Base-by-base conservation (phyloP, 2,329 filamentous ascomycete genomes). In the Beauveria scarabaeidicola region DNA sequence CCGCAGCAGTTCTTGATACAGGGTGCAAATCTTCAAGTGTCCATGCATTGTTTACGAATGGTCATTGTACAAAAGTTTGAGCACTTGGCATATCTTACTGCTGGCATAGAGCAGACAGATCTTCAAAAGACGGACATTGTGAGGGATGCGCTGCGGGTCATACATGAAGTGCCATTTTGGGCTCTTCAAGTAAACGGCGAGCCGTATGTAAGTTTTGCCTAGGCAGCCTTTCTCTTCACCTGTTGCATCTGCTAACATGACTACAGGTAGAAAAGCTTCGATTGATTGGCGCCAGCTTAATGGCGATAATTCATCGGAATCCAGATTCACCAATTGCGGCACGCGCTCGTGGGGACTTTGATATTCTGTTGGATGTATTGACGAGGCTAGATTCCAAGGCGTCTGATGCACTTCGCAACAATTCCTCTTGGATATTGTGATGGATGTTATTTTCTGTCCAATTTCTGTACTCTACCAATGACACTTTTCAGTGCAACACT, bases 51-150 rank as follows among this genome's bases (percentile, higher is more conserved):
- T n/a, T 61, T 77, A 5, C 67, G 72, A 3, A 75, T 77, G 68
- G 72, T 75, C 0, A 73, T 77, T 13, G 68, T 68, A 1, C 70
- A 73, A 17, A 72, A 72, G 19, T 65, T 73, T 43, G 71, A 72
- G n/a, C 68, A 70, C 2, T 58, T 72, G 3, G 66, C 69, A 0
- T 71, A 70, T 40, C 70, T 69, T n/a, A 65, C 64, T 1, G 60
- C 68, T 0, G 69, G 69, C 0, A 62, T 68, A 0, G 70, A 72
- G 53, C 69, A 72, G 40, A 69, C 70, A 0, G 69, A 72, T 47
- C 41, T 73, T 13, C 63, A 68, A 40, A 75, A 74, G 61, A 77
- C 74, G 0, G 75, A 78, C 51, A 76, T 78, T 52, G 75, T 75
- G 1, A 66, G 73, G 13, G 74, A 76, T 47, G 75, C 77, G 70